Evolutionary conservation across 805 yeast species (phyloP), one percentile per base, ranked within the genome.

Genomic region (Kazachstania martiniae): DNA sequence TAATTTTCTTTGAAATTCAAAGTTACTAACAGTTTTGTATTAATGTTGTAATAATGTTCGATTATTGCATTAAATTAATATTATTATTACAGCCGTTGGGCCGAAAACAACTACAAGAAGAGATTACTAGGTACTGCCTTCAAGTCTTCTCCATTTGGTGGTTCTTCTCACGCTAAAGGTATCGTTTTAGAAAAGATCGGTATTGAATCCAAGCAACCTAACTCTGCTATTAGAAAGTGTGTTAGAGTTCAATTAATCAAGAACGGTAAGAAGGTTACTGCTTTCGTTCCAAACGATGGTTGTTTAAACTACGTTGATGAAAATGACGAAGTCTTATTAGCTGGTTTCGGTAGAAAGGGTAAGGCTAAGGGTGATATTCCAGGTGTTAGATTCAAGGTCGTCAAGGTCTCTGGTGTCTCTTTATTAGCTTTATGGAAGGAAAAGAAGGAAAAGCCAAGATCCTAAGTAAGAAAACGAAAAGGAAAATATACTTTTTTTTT

Each of bases 261-360:
- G 84, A 91, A 91, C 84, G 97, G 98, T 77, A 91, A 89, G 82
- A 89, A 84, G 75, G 98, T 87, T 56, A 91, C 98, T 62, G 99
- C 99, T 69, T 91, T 91, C 93, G 99, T 91, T 65, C 98, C 99
- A 71, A 89, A 91, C 63, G 99, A 91, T 74, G 99, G 99, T 89
- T 91, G 98, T 80, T 74, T 91, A 70, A 91, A 91, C 91, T 91
- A 80, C 59, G 96, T 91, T 61, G 99, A 91, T 68, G 97, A 91
- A 77, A 91, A 91, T 78, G 99, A 91, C 74, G 97, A 91, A 72
- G 99, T 91, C 59, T 76, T 91, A 62, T 77, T 91, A 60, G 97
- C 99, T 62, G 99, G 99, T 79, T 91, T 91, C 86, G 99, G 99
- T 85, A 86, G 97, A 77, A 91, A 95, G 80, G 98, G 98, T 77